phyloP scores from a whole-genome alignment of 306 rosid species.

The Ceratonia siliqua region DNA sequence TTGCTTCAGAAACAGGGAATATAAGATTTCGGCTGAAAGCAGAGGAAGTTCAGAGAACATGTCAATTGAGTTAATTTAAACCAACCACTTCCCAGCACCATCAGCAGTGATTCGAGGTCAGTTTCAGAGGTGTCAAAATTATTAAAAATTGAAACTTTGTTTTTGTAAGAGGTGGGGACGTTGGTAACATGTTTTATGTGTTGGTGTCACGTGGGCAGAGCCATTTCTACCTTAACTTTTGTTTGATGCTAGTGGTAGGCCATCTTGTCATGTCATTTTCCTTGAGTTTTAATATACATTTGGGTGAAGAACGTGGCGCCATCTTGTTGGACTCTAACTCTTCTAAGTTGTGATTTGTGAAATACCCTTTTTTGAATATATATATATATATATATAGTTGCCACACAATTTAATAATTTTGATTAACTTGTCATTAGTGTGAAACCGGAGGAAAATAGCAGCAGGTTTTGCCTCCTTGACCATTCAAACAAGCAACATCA shows the following conservation, averaged over 20 bases:
- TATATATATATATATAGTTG: too few relatives aligned
- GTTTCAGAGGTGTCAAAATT: too few relatives aligned
- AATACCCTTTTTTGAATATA: background rate
- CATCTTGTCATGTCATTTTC: conserved; percentile 6
- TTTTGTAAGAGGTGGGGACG: too few relatives aligned
- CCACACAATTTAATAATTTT: background rate
- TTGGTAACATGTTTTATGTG: too few relatives aligned
- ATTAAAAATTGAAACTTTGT: too few relatives aligned
- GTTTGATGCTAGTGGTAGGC: background rate
- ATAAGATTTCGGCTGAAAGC: too few relatives aligned
- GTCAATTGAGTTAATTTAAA: too few relatives aligned
- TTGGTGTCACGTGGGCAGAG: background rate
- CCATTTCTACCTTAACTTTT: background rate
- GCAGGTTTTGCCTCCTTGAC: background rate
- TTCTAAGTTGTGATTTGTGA: background rate
- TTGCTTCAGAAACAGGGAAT: too few relatives aligned
- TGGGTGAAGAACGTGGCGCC: background rate
- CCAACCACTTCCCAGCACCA: too few relatives aligned
- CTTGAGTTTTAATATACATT: background rate
- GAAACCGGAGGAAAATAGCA: background rate
- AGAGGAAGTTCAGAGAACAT: too few relatives aligned
- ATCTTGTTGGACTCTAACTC: conserved; percentile 16
- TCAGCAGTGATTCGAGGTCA: too few relatives aligned
- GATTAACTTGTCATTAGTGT: background rate
- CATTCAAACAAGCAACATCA: background rate